Evolutionary conservation across 352 stramenopile species (phyloP), one percentile per base, ranked within the genome.

Genomic region (Pythium pyrilobum): DNA sequence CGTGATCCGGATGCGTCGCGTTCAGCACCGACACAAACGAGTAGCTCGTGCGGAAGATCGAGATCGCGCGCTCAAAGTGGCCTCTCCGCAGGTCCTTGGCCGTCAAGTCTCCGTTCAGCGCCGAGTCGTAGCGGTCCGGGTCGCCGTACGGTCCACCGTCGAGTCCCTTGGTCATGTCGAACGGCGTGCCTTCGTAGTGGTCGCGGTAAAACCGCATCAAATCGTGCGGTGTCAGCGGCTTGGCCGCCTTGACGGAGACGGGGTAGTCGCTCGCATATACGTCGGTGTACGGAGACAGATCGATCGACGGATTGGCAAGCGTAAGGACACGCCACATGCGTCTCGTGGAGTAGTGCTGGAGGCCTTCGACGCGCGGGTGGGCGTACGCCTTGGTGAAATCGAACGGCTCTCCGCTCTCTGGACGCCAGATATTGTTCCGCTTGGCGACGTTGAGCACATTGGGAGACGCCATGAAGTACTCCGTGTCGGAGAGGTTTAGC

Each of bases 141-240:
- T 95, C 72, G 9, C 92, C 89, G 66, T 88, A 98, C 15, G 95
- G 89, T 10, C 95, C 95, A 25, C 69, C 80, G 27, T 77, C 67
- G 1, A 76, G 67, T 0, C 87, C 85, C 48, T 75, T 71, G 0
- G 79, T 95, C 73, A 97, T 90, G 51, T 96, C 84, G 61, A 93
- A 98, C 25, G 67, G 36, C 10, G 92, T 98, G 29, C 89, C 89
- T 67, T 97, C 85, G 56, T 98, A 98, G 66, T 97, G 92, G 64
- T 98, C 87, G 3, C 92, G 77, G 56, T 97, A 85, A 47, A 96
- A 93, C 24, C 74, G 64, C 76, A 97, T 95, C 31, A 98, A 74
- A 64, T 98, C 92, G 31, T 81, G 64, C 21, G 83, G 68, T 5
- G 74, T 84, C 16, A 98, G 52, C 25, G 48, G 56, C 6, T 60